phyloP scores from a whole-genome alignment of 2,329 filamentous ascomycete genomes.

The Aspergillus candidus region DNA sequence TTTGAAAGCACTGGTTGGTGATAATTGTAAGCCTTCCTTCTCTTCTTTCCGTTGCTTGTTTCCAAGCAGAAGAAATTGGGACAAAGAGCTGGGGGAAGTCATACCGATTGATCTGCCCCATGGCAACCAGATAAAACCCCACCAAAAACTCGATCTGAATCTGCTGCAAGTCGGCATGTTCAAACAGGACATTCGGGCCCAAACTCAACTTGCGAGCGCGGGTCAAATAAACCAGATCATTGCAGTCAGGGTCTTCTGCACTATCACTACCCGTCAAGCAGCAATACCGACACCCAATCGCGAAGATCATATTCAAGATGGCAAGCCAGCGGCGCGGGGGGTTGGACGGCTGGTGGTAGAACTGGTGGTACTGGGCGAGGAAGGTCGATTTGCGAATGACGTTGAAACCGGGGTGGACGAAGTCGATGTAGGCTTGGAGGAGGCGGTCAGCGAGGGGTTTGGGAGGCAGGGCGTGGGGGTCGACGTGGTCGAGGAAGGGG shows the following conservation, averaged over 20 bases:
- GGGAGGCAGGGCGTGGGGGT: conserved; percentile 33
- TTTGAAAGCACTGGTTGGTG: conserved; percentile 37
- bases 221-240: conserved; percentile 37
- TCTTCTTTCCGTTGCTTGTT: no score
- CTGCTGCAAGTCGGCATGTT: conserved; percentile 39
- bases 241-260: conserved; percentile 15
- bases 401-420: conserved; percentile 36
- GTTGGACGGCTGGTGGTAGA: conserved; percentile 19
- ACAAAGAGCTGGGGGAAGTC: background rate
- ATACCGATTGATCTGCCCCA: conserved; percentile 40
- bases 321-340: conserved; percentile 36
- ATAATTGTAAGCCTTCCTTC: background rate
- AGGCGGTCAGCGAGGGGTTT: conserved; percentile 34
- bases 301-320: conserved; percentile 43
- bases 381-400: conserved; percentile 36
- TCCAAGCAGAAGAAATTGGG: no score
- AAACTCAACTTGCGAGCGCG: conserved; percentile 35
- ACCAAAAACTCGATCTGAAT: conserved; percentile 38
- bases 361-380: conserved; percentile 32
- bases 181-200: conserved; percentile 32
- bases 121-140: conserved; percentile 35
- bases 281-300: conserved; percentile 37
- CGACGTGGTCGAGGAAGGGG: conserved; percentile 27
- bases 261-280: conserved; percentile 27
- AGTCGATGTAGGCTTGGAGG: conserved; percentile 34